phyloP scores from a whole-genome alignment of 208 protist genomes.

The Acanthamoeba lenticulata region DNA sequence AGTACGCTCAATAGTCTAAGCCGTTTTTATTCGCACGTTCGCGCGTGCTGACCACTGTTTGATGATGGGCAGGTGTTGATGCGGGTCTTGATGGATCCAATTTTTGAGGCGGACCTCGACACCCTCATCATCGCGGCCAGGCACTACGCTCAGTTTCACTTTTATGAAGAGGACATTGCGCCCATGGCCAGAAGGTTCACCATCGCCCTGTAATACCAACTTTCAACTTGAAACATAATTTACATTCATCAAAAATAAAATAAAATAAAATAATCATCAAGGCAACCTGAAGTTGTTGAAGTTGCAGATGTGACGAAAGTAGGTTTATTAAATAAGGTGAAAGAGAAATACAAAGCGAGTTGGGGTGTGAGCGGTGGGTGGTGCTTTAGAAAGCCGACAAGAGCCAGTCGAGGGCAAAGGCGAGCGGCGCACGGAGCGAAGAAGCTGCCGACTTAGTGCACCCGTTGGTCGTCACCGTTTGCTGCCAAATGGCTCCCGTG shows the following conservation, averaged over 20 bases:
- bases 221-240: too few relatives aligned
- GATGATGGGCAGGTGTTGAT: background rate
- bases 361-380: too few relatives aligned
- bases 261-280: too few relatives aligned
- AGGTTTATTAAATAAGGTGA: too few relatives aligned
- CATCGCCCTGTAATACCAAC: background rate
- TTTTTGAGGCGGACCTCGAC: background rate
- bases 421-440: background rate
- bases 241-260: too few relatives aligned
- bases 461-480: background rate
- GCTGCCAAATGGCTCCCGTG: background rate
- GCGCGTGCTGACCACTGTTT: background rate
- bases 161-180: constrained; percentile 31
- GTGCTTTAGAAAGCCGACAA: too few relatives aligned
- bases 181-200: background rate
- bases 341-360: too few relatives aligned
- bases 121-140: background rate
- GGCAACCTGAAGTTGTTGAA: too few relatives aligned
- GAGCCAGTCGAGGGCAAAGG: background rate
- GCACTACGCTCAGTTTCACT: constrained; percentile 48
- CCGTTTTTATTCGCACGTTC: background rate
- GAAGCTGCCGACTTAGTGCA: background rate
- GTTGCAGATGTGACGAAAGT: too few relatives aligned
- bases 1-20: background rate
- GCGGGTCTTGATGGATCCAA: background rate